Conservation (phyloP, 169 alveolate species). For the Cryptosporidium tyzzeri region DNA sequence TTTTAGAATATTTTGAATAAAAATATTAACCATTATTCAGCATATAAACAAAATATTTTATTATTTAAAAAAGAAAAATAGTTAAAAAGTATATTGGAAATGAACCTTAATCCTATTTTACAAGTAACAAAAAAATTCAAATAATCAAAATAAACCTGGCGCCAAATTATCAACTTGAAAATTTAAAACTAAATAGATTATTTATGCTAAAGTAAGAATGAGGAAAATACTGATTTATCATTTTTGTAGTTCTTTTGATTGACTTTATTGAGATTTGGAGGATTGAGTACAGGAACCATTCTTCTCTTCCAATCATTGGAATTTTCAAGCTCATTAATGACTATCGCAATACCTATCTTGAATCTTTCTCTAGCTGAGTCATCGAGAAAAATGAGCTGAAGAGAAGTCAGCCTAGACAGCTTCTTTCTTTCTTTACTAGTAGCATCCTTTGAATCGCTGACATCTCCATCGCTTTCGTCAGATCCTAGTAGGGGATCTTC, state of each 20-base stretch:
- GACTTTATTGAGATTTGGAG: constrained; percentile 14
- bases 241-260: constrained; percentile 19
- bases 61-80: neutral
- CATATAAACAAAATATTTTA: neutral
- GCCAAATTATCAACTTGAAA: neutral
- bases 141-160: neutral
- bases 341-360: constrained; percentile 62
- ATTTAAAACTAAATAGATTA: neutral
- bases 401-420: constrained; percentile 44
- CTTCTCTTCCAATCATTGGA: constrained; percentile 71
- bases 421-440: constrained; percentile 42
- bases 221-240: constrained; percentile 3
- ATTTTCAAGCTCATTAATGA: constrained; percentile 58
- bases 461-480: constrained; percentile 40
- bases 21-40: neutral
- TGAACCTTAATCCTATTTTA: neutral
- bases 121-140: neutral
- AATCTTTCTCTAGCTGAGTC: constrained; percentile 75
- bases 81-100: neutral
- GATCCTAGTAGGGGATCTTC: constrained; percentile 51
- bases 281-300: constrained; percentile 67
- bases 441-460: constrained; percentile 12
- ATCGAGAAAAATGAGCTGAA: constrained; percentile 46
- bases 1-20: neutral
- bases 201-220: neutral